phyloP scores from a whole-genome alignment of 768 basidiomycete species.

The Podaxis rugospora region DNA sequence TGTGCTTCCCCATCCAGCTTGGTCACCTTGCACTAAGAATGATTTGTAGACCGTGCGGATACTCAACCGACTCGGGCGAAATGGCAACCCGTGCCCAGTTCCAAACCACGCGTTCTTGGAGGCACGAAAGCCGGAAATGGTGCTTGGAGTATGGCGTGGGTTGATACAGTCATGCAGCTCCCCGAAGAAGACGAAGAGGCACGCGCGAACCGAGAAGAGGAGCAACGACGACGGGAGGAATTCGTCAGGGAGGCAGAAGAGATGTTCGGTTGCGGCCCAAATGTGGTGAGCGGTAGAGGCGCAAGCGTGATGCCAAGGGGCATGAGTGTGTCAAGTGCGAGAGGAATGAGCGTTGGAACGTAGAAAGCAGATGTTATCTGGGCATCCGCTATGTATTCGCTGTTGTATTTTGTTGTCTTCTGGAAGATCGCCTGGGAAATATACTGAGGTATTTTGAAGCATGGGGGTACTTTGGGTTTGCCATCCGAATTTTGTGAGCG shows the following conservation, averaged over 20 bases:
- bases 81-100: conserved; percentile 55
- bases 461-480: background rate
- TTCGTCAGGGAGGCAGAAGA: background rate
- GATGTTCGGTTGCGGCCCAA: background rate
- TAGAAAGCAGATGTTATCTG: background rate
- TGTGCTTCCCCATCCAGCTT: conserved; percentile 11
- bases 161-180: conserved; percentile 55
- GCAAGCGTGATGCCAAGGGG: background rate
- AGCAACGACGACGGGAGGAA: background rate
- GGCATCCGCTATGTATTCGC: background rate
- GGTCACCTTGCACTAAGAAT: background rate
- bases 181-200: conserved; percentile 13
- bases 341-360: background rate
- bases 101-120: conserved; percentile 48
- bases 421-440: background rate
- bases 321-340: background rate
- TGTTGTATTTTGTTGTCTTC: background rate
- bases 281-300: background rate
- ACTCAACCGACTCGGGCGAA: conserved; percentile 69
- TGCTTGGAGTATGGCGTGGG: conserved; percentile 79
- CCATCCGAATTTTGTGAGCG: no score
- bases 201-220: background rate
- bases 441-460: background rate
- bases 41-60: conserved; percentile 58
- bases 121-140: conserved; percentile 73